Evolutionary conservation across 1,284 basidiomycete genomes (phyloP).

Genomic region (Cerioporus squamosus): DNA sequence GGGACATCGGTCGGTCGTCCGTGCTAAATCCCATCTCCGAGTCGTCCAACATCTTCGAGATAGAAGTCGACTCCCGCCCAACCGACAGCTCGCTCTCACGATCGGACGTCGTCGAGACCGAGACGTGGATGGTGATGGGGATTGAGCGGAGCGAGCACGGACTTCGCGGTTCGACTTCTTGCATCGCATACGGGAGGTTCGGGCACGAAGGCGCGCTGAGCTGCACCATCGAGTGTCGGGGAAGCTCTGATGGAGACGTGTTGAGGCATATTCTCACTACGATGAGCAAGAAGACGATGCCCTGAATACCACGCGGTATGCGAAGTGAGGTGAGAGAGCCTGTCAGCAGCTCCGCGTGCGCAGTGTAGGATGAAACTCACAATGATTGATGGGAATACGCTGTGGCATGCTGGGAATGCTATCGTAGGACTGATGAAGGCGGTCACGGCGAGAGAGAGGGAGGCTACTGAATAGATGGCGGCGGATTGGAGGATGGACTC

Average conservation of each 20-base stretch:
- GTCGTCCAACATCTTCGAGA: neutral
- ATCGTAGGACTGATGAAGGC: constrained; percentile 19
- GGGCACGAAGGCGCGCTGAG: neutral
- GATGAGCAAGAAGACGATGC: constrained; percentile 19
- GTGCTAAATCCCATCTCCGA: neutral
- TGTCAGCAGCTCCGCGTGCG: neutral
- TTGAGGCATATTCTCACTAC: constrained; percentile 18
- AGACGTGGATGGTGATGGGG: constrained; percentile 23
- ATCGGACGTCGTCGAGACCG: constrained; percentile 17
- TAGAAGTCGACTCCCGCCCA: neutral
- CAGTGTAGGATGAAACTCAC: constrained; percentile 5
- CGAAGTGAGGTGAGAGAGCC: neutral
- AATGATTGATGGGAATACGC: constrained; percentile 17
- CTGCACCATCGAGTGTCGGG: constrained; percentile 6
- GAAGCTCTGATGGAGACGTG: neutral
- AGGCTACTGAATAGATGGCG: constrained; percentile 20
- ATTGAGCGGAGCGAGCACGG: neutral
- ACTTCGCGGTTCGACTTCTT: neutral
- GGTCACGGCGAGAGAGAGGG: constrained; percentile 17
- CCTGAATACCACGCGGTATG: neutral
- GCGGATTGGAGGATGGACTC: constrained; percentile 22
- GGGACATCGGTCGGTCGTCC: neutral
- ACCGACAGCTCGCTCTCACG: constrained; percentile 5
- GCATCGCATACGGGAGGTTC: neutral
- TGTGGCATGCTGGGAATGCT: constrained; percentile 19